Base-by-base conservation (phyloP, 2,329 filamentous ascomycete genomes). In the Curvularia eragrostidis region DNA sequence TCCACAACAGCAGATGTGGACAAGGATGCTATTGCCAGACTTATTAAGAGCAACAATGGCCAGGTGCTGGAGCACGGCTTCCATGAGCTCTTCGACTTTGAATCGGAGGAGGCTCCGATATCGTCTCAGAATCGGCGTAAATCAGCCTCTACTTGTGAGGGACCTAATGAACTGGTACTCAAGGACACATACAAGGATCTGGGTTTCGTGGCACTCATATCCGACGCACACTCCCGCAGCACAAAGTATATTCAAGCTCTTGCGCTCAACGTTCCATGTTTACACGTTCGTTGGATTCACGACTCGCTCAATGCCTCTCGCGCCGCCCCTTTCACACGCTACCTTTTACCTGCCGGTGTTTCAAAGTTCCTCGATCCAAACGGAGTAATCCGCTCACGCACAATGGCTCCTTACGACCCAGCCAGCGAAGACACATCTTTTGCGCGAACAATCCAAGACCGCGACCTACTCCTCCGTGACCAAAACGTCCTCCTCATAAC, bases 241-340 rank as follows among this genome's bases (percentile, higher is more conserved):
- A 86, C 88, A 48, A 99, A 98, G 74, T 97, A 95, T 75, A 91
- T 98, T 83, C 93, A 98, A 78, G 95, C 95, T 0, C 84, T 99
- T 2, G 93, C 95, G 0, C 84, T 99, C 0, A 92, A 91, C 0
- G 78, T 99, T 0, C 95, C 95, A 0, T 97, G 93, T 69, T 82
- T 99, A 1, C 89, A 91, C 5, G 85, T 87, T 5, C 88, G 89
- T 53, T 99, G 95, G 94, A 81, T 96, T 47, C 83, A 85, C 24
- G 85, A 90, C 48, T 97, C 91, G 61, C 75, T 94, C 3, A 76
- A 82, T 1, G 85, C 85, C 30, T 80, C 82, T 5, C 72, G 78
- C 7, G 77, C 94, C 0, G 77, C 96, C 0, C 85, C 90, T 50
- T 97, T 93, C 90, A 80, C 84, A 7, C 85, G 88, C 0, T 98